Evolutionary conservation across 352 stramenopile genomes (phyloP).

Genomic region (Phytophthora quininea): DNA sequence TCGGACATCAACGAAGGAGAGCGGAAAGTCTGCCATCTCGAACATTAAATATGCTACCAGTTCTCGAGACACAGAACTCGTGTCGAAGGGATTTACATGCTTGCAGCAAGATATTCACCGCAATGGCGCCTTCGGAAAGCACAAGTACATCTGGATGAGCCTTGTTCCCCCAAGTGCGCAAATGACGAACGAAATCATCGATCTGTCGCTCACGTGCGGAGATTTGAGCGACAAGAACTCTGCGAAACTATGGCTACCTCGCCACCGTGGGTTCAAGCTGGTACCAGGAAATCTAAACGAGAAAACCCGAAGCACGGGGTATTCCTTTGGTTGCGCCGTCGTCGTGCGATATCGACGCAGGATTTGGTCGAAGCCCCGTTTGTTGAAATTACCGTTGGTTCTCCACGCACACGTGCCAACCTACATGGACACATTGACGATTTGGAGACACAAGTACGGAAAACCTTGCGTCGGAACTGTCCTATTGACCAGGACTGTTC

Average conservation of each 20-base stretch:
- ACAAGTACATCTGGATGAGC: slow-evolving; percentile 81
- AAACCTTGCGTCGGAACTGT: slow-evolving; percentile 72
- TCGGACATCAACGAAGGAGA: slow-evolving; percentile 56
- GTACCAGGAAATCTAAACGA: slow-evolving; percentile 73
- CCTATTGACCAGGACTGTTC: slow-evolving; percentile 77
- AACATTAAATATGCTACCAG: slow-evolving; percentile 70
- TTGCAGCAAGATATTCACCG: slow-evolving; percentile 77
- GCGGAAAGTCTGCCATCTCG: slow-evolving; percentile 67
- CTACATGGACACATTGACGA: slow-evolving; percentile 65
- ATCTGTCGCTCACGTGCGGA: slow-evolving; percentile 66
- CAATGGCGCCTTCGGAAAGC: slow-evolving; percentile 65
- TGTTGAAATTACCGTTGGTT: slow-evolving; percentile 40
- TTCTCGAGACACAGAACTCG: slow-evolving; percentile 71
- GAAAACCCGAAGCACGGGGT: slow-evolving; percentile 60
- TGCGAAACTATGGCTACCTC: slow-evolving; percentile 69
- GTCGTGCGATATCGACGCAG: slow-evolving; percentile 37
- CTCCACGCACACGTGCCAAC: slow-evolving; percentile 47
- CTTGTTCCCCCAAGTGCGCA: slow-evolving; percentile 53
- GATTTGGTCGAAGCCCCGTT: slow-evolving; percentile 61
- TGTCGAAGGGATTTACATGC: slow-evolving; percentile 76
- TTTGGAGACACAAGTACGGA: slow-evolving; percentile 71
- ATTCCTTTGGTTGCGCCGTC: slow-evolving; percentile 70
- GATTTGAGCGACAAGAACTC: slow-evolving; percentile 72
- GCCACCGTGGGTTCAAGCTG: slow-evolving; percentile 77
- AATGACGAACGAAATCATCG: slow-evolving; percentile 67